Conservation (phyloP, 305 asterid genomes). For the Solanum aculeatissimum region DNA sequence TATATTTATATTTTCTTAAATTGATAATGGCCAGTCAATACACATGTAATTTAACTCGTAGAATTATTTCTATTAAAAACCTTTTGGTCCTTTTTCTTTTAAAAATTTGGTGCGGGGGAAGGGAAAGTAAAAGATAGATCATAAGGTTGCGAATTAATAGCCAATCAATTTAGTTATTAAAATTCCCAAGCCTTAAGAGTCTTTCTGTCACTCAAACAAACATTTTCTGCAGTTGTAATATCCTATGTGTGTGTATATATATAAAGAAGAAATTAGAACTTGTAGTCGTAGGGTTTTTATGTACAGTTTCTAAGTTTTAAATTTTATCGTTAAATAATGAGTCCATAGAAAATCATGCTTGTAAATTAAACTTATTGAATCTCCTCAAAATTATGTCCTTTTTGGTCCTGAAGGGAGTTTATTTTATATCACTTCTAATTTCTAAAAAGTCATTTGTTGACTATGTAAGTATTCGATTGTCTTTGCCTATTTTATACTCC, state of each 20-base stretch:
- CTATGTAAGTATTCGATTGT: neutral
- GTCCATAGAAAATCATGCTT: neutral
- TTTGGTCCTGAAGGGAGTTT: neutral
- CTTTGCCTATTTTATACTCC: neutral
- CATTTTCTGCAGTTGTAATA: no score
- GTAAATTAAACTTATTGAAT: neutral
- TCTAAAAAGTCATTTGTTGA: neutral
- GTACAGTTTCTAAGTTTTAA: neutral
- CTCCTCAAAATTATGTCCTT: neutral
- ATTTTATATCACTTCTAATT: neutral
- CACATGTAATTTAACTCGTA: neutral
- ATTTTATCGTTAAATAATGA: neutral
- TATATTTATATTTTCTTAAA: neutral
- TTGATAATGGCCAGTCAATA: neutral
- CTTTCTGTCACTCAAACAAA: no score
- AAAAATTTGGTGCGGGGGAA: no score
- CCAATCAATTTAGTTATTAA: no score
- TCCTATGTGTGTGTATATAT: no score
- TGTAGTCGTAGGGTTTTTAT: neutral
- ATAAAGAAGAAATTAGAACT: no score
- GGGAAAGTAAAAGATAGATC: no score
- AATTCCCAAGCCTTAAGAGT: no score
- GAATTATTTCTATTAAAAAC: neutral
- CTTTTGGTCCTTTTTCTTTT: neutral
- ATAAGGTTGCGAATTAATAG: neutral